Evolutionary conservation across 495 filamentous ascomycete species (phyloP).

Genomic region (Lasiosphaeria miniovina): DNA sequence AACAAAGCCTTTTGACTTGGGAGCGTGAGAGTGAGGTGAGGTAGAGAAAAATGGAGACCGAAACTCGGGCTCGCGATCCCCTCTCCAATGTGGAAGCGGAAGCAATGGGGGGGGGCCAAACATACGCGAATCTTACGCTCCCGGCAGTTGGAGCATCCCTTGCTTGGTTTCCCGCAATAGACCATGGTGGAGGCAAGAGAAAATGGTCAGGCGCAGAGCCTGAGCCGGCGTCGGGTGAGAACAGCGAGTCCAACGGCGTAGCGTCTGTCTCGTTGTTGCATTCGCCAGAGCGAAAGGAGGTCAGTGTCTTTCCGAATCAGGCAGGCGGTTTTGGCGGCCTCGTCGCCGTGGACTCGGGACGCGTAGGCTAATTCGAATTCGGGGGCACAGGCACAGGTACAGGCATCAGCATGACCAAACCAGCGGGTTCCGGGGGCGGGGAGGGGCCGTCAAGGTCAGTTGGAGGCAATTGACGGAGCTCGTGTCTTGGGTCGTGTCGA

Average conservation of each 20-base stretch:
- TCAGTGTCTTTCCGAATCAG: neutral
- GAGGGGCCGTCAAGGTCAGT: neutral
- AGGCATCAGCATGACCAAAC: conserved; percentile 1
- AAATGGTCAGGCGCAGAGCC: conserved; percentile 2
- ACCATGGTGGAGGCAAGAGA: conserved; percentile 50
- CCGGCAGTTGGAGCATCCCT: conserved; percentile 65
- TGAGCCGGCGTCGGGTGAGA: conserved; percentile 1
- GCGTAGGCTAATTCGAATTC: neutral
- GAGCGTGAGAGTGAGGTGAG: too few relatives aligned
- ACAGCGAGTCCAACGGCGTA: conserved; percentile 4
- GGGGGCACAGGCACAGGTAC: neutral
- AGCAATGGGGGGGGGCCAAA: conserved; percentile 6
- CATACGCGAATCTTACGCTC: conserved; percentile 45
- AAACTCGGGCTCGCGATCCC: too few relatives aligned
- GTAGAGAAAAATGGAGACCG: too few relatives aligned
- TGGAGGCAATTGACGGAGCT: neutral
- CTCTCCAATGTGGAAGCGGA: neutral
- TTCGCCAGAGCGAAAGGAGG: neutral
- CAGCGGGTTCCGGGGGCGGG: neutral
- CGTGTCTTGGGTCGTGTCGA: neutral
- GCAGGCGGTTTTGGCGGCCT: neutral
- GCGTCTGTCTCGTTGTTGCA: conserved; percentile 3
- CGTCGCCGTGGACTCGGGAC: neutral
- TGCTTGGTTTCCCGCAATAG: conserved; percentile 70
- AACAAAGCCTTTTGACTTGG: too few relatives aligned